phyloP scores from a whole-genome alignment of 352 stramenopile species.

The Globisporangium alternatum region DNA sequence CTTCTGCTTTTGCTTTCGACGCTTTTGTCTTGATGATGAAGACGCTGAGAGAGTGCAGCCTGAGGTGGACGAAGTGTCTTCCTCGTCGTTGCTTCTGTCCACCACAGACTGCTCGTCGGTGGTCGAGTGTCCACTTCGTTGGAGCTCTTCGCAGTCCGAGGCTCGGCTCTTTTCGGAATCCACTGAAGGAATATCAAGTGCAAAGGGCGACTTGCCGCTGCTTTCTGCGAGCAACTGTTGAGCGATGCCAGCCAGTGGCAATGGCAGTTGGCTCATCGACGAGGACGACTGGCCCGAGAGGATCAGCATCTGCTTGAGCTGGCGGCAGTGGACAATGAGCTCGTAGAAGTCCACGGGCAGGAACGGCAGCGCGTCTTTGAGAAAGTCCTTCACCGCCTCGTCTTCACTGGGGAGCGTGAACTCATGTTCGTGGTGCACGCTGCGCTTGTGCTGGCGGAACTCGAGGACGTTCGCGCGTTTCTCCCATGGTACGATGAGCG shows the following conservation, averaged over 20 bases:
- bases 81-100: background rate
- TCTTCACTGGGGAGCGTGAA: slow-evolving; percentile 57
- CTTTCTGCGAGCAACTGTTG: background rate
- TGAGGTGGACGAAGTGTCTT: background rate
- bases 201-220: background rate
- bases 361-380: slow-evolving; percentile 64
- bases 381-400: slow-evolving; percentile 44
- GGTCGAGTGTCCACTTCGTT: slow-evolving; percentile 9
- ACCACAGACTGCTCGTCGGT: slow-evolving; percentile 12
- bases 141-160: slow-evolving; percentile 10
- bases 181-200: slow-evolving; percentile 3
- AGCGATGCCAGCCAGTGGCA: background rate
- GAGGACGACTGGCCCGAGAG: slow-evolving; percentile 17
- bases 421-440: slow-evolving; percentile 44
- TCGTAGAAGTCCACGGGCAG: slow-evolving; percentile 80
- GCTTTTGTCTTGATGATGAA: slow-evolving; percentile 25
- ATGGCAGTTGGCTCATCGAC: slow-evolving; percentile 14
- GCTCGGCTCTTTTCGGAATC: slow-evolving; percentile 2
- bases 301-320: slow-evolving; percentile 28
- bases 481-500: slow-evolving; percentile 62
- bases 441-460: slow-evolving; percentile 74
- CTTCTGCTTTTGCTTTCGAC: slow-evolving; percentile 36
- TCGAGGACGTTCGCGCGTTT: slow-evolving; percentile 30
- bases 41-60: background rate
- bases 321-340: slow-evolving; percentile 57